Base-by-base conservation (phyloP, 2,329 filamentous ascomycete genomes). In the Hypoxylon rubiginosum region DNA sequence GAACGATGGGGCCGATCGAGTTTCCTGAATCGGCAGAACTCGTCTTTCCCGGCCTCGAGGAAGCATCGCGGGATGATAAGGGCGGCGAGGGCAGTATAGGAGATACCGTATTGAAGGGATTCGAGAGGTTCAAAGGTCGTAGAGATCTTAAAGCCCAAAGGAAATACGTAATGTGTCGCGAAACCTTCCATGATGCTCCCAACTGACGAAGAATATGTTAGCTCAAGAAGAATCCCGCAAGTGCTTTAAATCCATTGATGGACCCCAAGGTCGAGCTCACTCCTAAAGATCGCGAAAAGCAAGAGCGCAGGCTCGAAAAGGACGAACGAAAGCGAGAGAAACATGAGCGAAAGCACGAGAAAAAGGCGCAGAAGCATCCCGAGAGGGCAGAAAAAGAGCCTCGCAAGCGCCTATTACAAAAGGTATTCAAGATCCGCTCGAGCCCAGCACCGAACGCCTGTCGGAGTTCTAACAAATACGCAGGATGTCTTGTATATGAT, bases 401-500 rank as follows among this genome's bases (percentile, higher is more conserved):
- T 4, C 49, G 54, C 10, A 64, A 66, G 52, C 41, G 56, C 9
- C 51, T 50, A n/a, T 32, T 68, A 17, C 43, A 53, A 61, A 43
- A 60, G 64, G 62, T 55, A 55, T 24, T 2, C 15, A 5, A 45
- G 5, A 8, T 32, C 45, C 11, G 0, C 3, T 9, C 17, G 34
- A 54, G 7, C 21, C 5, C 53, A 32, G 11, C n/a, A 3, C 10
- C n/a, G 10, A n/a, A 24, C 5, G 21, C 9, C 10, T 17, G 17
- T 17, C 24, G 24, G 5, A 46, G 21, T 49, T n/a, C 59, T 66
- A 36, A 64, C 49, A 2, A 41, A 3, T 36, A 17, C 15, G 24
- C 61, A 84, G 79, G 79, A 84, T 73, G 81, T 85, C 15, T 67
- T 86, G 30, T 86, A 85, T 68, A 67, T 86, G 58, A 81, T 84